These are phyloP conservation scores for Hordeum pubiflorum DNA, from an alignment of 202 grass and related monocot species.

Conservation along the genomic window DNA sequence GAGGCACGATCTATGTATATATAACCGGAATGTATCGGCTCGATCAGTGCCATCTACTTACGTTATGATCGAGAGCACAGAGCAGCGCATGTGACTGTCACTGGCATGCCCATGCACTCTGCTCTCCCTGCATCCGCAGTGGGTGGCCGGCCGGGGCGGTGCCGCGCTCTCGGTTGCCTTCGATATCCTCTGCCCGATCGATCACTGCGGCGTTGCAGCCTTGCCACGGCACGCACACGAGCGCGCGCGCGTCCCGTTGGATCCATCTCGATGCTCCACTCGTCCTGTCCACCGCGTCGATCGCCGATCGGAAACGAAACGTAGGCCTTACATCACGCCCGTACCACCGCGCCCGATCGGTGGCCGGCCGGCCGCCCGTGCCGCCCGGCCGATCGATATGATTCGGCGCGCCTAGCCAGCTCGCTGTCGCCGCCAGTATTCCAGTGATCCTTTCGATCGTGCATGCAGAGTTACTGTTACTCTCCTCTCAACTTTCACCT, in stretches of 20 bases:
- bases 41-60: not conserved
- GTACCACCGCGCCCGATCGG: slow-evolving; percentile 9
- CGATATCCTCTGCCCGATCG: not conserved
- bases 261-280: slow-evolving; percentile 18
- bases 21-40: not conserved
- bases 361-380: slow-evolving; percentile 2
- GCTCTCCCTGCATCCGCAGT: not conserved
- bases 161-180: not conserved
- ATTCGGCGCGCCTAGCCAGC: not conserved
- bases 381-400: slow-evolving; percentile 9
- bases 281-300: slow-evolving; percentile 13
- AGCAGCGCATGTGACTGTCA: not conserved
- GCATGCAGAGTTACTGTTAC: not conserved
- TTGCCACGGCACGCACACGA: slow-evolving; percentile 19
- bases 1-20: not conserved
- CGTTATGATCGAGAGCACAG: not conserved
- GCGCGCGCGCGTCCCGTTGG: not conserved
- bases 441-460: not conserved
- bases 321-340: slow-evolving; percentile 20
- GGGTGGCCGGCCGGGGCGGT: slow-evolving; percentile 22
- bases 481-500: not conserved
- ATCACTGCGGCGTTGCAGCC: slow-evolving; percentile 19
- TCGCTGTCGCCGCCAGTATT: not conserved
- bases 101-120: slow-evolving; percentile 13
- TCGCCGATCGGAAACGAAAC: slow-evolving; percentile 8